These are phyloP conservation scores for Naganishia albida DNA, from an alignment of 1,284 basidiomycete genomes.

Conservation along the genomic window DNA sequence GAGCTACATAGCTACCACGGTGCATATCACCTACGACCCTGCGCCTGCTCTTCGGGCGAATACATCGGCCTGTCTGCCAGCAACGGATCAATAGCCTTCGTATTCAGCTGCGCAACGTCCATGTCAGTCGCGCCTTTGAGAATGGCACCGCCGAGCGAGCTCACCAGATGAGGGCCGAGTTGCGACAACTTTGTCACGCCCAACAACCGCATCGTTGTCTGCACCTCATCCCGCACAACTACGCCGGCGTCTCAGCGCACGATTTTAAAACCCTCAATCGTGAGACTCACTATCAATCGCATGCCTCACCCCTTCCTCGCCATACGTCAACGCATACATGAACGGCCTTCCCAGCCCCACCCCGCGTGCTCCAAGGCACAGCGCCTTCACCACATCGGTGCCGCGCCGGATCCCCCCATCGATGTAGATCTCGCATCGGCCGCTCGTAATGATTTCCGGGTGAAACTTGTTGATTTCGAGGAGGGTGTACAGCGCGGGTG, in stretches of 20 bases:
- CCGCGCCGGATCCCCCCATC: slow-evolving; percentile 57
- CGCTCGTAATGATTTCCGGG: slow-evolving; percentile 51
- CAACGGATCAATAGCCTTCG: slow-evolving; percentile 40
- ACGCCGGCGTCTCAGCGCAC: slow-evolving; percentile 1
- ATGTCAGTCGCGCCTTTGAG: not conserved
- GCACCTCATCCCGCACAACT: slow-evolving; percentile 77
- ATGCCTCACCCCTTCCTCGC: slow-evolving; percentile 54
- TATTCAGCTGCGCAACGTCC: slow-evolving; percentile 40
- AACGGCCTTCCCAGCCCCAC: slow-evolving; percentile 56
- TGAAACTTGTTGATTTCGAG: slow-evolving; percentile 53
- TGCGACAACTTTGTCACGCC: slow-evolving; percentile 67
- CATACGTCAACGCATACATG: slow-evolving; percentile 54
- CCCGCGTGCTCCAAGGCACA: slow-evolving; percentile 57
- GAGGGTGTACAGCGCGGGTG: slow-evolving; percentile 54
- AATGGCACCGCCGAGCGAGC: not conserved
- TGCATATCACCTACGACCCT: too few relatives aligned
- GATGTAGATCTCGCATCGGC: slow-evolving; percentile 50
- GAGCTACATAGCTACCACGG: too few relatives aligned
- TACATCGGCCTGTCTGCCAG: slow-evolving; percentile 39
- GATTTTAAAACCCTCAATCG: not conserved
- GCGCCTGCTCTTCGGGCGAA: slow-evolving; percentile 34
- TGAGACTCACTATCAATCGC: slow-evolving; percentile 54
- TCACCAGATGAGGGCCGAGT: slow-evolving; percentile 51
- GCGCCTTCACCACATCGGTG: slow-evolving; percentile 55
- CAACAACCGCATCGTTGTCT: slow-evolving; percentile 73